phyloP scores from a whole-genome alignment of 805 yeast species.

The Ascoidea rubescens region DNA sequence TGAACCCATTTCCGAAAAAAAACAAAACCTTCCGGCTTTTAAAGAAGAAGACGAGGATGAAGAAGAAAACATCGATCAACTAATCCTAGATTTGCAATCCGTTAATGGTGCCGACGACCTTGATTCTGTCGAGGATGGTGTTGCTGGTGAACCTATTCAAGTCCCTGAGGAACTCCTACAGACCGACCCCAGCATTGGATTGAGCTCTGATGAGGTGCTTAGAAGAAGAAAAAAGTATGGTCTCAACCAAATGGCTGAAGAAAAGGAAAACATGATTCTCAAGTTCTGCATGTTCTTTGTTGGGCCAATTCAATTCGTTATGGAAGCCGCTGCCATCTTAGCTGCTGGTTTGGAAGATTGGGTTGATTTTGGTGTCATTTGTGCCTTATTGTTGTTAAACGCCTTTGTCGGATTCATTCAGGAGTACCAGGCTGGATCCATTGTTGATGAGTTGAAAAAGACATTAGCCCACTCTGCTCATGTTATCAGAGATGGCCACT shows the following conservation, averaged over 20 bases:
- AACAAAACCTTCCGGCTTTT: constrained; percentile 36
- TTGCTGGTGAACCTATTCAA: constrained; percentile 47
- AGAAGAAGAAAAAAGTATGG: constrained; percentile 87
- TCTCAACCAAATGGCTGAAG: constrained; percentile 84
- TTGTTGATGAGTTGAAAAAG: constrained; percentile 92
- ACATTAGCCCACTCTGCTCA: constrained; percentile 84
- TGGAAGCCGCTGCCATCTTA: constrained; percentile 92
- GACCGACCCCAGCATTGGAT: constrained; percentile 71
- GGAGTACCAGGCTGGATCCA: constrained; percentile 97
- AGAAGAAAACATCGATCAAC: constrained; percentile 59
- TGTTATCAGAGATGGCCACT: constrained; percentile 71
- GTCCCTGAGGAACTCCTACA: constrained; percentile 78
- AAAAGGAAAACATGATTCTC: constrained; percentile 61
- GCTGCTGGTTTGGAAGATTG: constrained; percentile 97
- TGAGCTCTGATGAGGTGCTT: constrained; percentile 61
- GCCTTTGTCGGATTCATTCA: constrained; percentile 93
- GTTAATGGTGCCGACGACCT: constrained; percentile 35
- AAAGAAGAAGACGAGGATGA: constrained; percentile 48
- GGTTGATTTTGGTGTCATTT: constrained; percentile 98
- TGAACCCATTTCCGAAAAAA: constrained; percentile 39
- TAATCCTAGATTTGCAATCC: constrained; percentile 64
- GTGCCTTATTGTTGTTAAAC: constrained; percentile 73
- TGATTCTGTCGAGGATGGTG: constrained; percentile 38
- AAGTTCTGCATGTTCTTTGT: constrained; percentile 81
- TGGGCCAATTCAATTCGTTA: constrained; percentile 94